Conservation (phyloP, 495 filamentous ascomycete species). For the Glutinoglossum americanum region DNA sequence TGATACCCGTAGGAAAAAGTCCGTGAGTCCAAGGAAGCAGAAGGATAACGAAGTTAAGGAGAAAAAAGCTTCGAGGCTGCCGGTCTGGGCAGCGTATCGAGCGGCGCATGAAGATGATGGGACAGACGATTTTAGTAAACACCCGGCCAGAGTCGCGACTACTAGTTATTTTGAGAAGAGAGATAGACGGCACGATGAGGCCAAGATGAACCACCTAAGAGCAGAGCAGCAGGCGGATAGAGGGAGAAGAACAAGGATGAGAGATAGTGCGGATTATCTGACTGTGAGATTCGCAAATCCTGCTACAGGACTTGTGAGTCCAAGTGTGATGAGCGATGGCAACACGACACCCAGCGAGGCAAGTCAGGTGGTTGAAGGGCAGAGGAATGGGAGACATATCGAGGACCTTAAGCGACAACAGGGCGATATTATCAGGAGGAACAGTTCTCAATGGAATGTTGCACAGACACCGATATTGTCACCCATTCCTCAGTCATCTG, state of each 20-base stretch:
- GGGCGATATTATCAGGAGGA: background rate
- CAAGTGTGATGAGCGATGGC: background rate
- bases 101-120: background rate
- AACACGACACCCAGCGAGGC: background rate
- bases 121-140: background rate
- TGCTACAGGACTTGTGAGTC: background rate
- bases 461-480: background rate
- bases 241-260: constrained; percentile 1
- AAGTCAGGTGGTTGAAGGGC: background rate
- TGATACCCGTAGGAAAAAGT: background rate
- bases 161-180: background rate
- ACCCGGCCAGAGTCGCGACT: background rate
- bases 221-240: background rate
- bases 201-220: background rate
- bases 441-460: background rate
- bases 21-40: background rate
- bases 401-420: background rate
- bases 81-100: background rate
- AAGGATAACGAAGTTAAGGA: background rate
- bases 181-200: background rate
- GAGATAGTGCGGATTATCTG: constrained; percentile 1
- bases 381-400: background rate
- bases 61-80: background rate
- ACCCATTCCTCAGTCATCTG: background rate
- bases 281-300: constrained; percentile 2